These are phyloP conservation scores for Ilyonectria robusta DNA, from an alignment of 2,329 filamentous ascomycete genomes.

Conservation along the genomic window DNA sequence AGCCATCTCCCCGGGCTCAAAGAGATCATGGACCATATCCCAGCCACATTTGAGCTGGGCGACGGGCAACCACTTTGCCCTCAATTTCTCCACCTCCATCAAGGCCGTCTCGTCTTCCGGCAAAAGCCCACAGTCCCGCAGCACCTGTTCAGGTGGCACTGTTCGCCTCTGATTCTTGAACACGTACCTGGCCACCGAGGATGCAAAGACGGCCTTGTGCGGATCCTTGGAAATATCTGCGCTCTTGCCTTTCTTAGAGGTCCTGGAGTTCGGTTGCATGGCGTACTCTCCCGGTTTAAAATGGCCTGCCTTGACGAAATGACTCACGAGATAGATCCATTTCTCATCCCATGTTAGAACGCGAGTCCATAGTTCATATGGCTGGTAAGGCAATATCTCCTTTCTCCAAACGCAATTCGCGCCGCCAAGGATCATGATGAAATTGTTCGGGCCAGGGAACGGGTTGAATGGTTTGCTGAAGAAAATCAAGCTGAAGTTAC, in stretches of 20 bases:
- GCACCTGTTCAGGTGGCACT: constrained; percentile 10
- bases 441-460: constrained; percentile 16
- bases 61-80: not conserved
- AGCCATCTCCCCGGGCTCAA: constrained; percentile 9
- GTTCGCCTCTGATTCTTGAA: constrained; percentile 23
- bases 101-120: constrained; percentile 11
- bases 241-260: not conserved
- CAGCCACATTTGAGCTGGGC: constrained; percentile 17
- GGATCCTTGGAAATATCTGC: not conserved
- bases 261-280: constrained; percentile 9
- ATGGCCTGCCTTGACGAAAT: constrained; percentile 28
- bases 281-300: constrained; percentile 27
- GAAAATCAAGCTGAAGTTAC: constrained; percentile 25
- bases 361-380: constrained; percentile 35
- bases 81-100: constrained; percentile 6
- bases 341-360: constrained; percentile 36
- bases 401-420: constrained; percentile 32
- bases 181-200: constrained; percentile 18
- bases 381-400: constrained; percentile 33
- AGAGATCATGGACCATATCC: constrained; percentile 18
- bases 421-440: constrained; percentile 20
- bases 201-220: constrained; percentile 15
- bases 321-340: constrained; percentile 36
- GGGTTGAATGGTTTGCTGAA: constrained; percentile 26
- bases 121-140: constrained; percentile 6